Base-by-base conservation (phyloP, 2,329 filamentous ascomycete genomes). In the Lachnellula occidentalis region DNA sequence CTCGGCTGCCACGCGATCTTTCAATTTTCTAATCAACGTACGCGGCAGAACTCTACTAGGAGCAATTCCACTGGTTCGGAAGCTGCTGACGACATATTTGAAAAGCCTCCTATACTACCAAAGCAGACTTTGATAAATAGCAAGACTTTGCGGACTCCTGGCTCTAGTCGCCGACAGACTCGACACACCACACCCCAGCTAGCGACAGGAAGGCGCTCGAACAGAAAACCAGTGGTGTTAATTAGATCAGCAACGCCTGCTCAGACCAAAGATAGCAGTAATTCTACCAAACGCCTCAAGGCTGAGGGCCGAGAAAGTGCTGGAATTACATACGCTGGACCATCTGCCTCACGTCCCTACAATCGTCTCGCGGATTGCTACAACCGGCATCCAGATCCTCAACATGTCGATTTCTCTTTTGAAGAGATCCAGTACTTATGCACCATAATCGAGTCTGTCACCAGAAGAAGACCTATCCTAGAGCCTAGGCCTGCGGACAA, bases 371-470 rank as follows among this genome's bases (percentile, higher is more conserved):
- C 34, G 24, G 21, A 41, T 36, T 34, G n/a, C 24, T 39, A 51
- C 22, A 19, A 36, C 27, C 27, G 48, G 34, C n/a, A 15, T 45
- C 7, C 41, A 53, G n/a, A 15, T 21, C 8, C 11, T n/a, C 42
- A 43, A 27, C 61, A 64, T 52, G 41, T 63, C 31, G 61, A 61
- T 34, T 62, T 64, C 45, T 50, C 48, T 37, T 12, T 45, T 5
- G 53, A 60, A 31, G 62, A 64, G 43, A 21, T 54, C 14, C 43
- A 55, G 12, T 46, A 37, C 19, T 22, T 61, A 14, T 47, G 43
- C 36, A 31, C n/a, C 27, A 19, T 49, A n/a, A 37, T 43, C 31
- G 34, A 41, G 17, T 41, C 21, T 36, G 36, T 45, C 21, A 41
- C 24, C n/a, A 21, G n/a, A 17, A 15, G 12, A 7, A 36, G 48